These are phyloP conservation scores for Acephala macrosclerotiorum DNA, from an alignment of 2,329 filamentous ascomycete species.

Conservation along the genomic window DNA sequence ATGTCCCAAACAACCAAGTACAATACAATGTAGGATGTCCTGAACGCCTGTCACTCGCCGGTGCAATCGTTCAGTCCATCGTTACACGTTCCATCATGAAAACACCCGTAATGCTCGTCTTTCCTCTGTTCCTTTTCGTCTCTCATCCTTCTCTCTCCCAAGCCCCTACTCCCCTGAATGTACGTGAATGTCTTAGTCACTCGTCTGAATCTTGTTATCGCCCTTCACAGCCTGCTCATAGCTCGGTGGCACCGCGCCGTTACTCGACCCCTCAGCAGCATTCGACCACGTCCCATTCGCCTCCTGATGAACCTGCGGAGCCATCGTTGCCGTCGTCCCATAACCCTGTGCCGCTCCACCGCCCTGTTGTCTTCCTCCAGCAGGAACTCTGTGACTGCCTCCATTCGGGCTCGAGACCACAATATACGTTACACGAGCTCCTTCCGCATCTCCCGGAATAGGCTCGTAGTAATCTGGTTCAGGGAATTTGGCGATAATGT, in stretches of 20 bases:
- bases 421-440: constrained; percentile 75
- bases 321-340: constrained; percentile 44
- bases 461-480: constrained; percentile 80
- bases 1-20: neutral
- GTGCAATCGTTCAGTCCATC: constrained; percentile 16
- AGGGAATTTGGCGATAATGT: constrained; percentile 92
- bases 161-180: neutral
- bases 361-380: constrained; percentile 36
- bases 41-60: constrained; percentile 16
- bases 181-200: constrained; percentile 32
- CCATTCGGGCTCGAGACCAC: constrained; percentile 66
- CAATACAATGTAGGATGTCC: constrained; percentile 15
- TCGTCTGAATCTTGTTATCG: constrained; percentile 85
- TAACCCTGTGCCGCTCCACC: constrained; percentile 29
- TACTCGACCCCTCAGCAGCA: constrained; percentile 45
- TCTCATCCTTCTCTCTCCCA: neutral
- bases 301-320: constrained; percentile 45
- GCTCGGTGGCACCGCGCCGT: constrained; percentile 72
- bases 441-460: constrained; percentile 61
- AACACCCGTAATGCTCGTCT: constrained; percentile 2
- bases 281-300: constrained; percentile 41
- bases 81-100: constrained; percentile 15
- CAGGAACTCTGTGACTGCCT: constrained; percentile 22
- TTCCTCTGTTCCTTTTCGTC: neutral
- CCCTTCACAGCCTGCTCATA: constrained; percentile 91